Evolutionary conservation across 768 basidiomycete species (phyloP), one percentile per base, ranked within the genome.

Genomic region (Leccinum subtestaceum): DNA sequence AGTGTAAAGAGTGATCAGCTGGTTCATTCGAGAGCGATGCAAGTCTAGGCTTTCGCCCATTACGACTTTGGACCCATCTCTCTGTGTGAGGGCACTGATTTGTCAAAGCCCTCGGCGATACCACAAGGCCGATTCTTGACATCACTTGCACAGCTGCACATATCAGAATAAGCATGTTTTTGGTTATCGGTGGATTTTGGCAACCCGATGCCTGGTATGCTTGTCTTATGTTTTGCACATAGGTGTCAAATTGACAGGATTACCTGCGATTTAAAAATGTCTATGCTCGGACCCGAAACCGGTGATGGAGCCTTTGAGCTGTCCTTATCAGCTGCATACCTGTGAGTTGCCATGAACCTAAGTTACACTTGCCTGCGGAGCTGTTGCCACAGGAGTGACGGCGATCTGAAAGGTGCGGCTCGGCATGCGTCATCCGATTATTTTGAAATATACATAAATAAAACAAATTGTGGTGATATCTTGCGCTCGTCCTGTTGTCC

Each of bases 71-170:
- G 43, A 19, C 43, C 19, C 5, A 19, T 19, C 36, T 40, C 40
- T 45, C 57, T 53, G 60, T 52, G 59, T 59, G 57, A 58, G 53
- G 49, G n/a, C 2, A n/a, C 50, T 11, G 29, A 55, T 54, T 45
- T 58, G 48, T 60, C 29, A 38, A 40, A 50, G 23, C 23, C 60
- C 64, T 61, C 62, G 69, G 69, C 13, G 63, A 63, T 66, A 55
- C 50, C 58, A 55, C 21, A 34, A 52, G 32, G n/a, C 43, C 34
- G 5, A 40, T 27, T 43, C 45, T 32, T 10, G 29, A 55, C 46
- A 40, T 53, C 9, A 40, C 34, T 36, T 31, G 19, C 43, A 12
- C 51, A n/a, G 21, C 36, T 31, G 32, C 51, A 46, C 55, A 31
- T 23, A 47, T 53, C 51, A 59, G 52, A 60, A 52, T 63, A 53